Percentiles rank a stretch among this genome's conserved stretches.
phyloP scores from a whole-genome alignment of 2,329 filamentous ascomycete species.

The Graphilbum fragrans region DNA sequence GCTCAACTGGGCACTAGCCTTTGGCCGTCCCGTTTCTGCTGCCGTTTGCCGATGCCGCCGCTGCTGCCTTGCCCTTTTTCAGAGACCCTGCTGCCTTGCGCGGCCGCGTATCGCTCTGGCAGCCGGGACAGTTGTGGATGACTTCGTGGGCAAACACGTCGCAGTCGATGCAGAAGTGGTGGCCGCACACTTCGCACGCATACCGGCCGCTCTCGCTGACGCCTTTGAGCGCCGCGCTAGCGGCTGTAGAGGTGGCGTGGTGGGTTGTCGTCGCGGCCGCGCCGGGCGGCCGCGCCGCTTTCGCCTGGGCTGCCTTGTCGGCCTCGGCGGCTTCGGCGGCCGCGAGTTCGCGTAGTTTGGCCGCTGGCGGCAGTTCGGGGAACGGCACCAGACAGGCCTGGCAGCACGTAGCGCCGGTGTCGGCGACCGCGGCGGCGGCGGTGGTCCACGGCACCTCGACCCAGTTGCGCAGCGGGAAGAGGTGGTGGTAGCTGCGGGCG shows the following conservation, averaged over 20 bases:
- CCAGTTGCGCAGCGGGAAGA: slow-evolving; percentile 88
- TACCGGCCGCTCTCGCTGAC: slow-evolving; percentile 82
- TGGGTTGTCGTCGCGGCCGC: slow-evolving; percentile 4
- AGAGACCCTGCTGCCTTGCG: not conserved
- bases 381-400: slow-evolving; percentile 69
- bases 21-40: not conserved
- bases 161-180: slow-evolving; percentile 97
- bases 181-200: slow-evolving; percentile 72
- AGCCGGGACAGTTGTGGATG: slow-evolving; percentile 91
- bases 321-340: not conserved
- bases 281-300: slow-evolving; percentile 10
- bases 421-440: slow-evolving; percentile 36
- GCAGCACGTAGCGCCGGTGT: slow-evolving; percentile 40
- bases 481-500: slow-evolving; percentile 83
- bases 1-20: too few relatives aligned
- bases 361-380: slow-evolving; percentile 30
- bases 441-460: slow-evolving; percentile 74
- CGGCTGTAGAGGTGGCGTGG: slow-evolving; percentile 1
- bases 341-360: slow-evolving; percentile 4
- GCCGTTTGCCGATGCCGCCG: not conserved
- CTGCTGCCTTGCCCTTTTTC: not conserved
- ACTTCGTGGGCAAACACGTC: slow-evolving; percentile 92
- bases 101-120: slow-evolving; percentile 42
- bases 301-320: slow-evolving; percentile 10
- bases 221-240: slow-evolving; percentile 34